Evolutionary conservation across 441 rosid genomes (phyloP).

Genomic region (Populus hybrid): DNA sequence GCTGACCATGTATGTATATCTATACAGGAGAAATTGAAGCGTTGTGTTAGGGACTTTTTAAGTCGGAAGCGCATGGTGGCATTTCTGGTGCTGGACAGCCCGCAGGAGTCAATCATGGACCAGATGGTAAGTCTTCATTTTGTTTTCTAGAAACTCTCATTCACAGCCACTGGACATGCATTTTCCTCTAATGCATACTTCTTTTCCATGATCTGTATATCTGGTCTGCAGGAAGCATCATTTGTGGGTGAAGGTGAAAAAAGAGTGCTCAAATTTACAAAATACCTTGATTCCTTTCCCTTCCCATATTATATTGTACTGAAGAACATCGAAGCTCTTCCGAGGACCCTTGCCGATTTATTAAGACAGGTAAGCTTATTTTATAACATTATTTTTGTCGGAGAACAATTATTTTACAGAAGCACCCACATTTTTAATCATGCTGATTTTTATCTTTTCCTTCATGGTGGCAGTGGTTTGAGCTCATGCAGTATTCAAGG

Average conservation of each 20-base stretch:
- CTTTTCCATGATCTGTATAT: not conserved
- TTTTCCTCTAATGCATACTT: not conserved
- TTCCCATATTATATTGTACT: slow-evolving; percentile 84
- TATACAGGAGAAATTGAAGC: slow-evolving; percentile 64
- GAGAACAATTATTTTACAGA: too few relatives aligned
- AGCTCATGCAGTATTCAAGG: slow-evolving; percentile 75
- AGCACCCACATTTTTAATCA: not conserved
- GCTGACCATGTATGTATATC: not conserved
- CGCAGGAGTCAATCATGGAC: slow-evolving; percentile 70
- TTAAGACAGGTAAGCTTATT: slow-evolving; percentile 75
- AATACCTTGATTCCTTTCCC: slow-evolving; percentile 88
- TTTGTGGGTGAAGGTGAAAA: slow-evolving; percentile 33
- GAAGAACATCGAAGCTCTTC: slow-evolving; percentile 82
- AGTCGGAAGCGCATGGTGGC: slow-evolving; percentile 93
- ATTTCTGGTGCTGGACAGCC: slow-evolving; percentile 76
- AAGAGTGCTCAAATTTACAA: slow-evolving; percentile 35
- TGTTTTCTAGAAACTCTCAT: not conserved
- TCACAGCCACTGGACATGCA: not conserved
- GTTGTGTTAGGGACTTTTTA: slow-evolving; percentile 68
- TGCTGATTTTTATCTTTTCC: not conserved
- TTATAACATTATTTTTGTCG: not conserved
- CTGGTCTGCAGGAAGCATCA: slow-evolving; percentile 47
- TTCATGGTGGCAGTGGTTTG: slow-evolving; percentile 76
- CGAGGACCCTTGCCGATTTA: slow-evolving; percentile 82
- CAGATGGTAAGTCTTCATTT: slow-evolving; percentile 43